Evolutionary conservation across 106 monocot genomes (phyloP).

Genomic region (Hemerocallis citrina): DNA sequence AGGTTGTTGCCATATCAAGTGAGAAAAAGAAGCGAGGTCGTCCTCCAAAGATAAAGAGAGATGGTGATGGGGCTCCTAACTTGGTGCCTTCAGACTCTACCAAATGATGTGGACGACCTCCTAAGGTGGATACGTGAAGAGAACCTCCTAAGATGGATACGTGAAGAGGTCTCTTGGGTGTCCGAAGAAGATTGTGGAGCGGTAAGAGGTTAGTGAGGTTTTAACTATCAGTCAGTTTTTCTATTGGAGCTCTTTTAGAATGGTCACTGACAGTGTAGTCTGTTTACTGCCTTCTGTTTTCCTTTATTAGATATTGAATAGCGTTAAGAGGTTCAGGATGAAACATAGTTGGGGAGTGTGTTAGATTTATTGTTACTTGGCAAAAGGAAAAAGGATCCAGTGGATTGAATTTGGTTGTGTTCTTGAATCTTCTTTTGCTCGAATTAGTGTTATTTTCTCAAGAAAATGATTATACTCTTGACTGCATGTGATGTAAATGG

Average conservation of each 20-base stretch:
- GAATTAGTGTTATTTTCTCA: too few species aligned
- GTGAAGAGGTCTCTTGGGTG: neutral
- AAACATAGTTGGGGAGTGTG: constrained; percentile 1
- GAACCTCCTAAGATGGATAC: too few species aligned
- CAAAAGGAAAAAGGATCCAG: too few species aligned
- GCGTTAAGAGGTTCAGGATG: neutral
- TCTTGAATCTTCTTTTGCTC: too few species aligned
- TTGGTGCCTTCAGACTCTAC: neutral
- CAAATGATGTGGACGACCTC: neutral
- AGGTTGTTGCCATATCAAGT: neutral
- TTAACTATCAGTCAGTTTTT: neutral
- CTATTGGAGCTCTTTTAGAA: neutral
- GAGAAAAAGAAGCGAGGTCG: constrained; percentile 2
- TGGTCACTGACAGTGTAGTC: neutral
- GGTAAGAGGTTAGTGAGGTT: neutral
- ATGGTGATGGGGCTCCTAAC: neutral
- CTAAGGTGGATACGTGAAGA: too few species aligned
- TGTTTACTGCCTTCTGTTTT: neutral
- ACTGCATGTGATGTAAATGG: too few species aligned
- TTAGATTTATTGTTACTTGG: too few species aligned
- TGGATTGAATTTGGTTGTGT: too few species aligned
- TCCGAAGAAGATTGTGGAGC: neutral
- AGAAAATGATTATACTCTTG: too few species aligned
- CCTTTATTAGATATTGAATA: neutral
- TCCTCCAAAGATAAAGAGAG: neutral